Evolutionary conservation across 306 rosid species (phyloP).

Genomic region (Pterocarpus macrocarpus): DNA sequence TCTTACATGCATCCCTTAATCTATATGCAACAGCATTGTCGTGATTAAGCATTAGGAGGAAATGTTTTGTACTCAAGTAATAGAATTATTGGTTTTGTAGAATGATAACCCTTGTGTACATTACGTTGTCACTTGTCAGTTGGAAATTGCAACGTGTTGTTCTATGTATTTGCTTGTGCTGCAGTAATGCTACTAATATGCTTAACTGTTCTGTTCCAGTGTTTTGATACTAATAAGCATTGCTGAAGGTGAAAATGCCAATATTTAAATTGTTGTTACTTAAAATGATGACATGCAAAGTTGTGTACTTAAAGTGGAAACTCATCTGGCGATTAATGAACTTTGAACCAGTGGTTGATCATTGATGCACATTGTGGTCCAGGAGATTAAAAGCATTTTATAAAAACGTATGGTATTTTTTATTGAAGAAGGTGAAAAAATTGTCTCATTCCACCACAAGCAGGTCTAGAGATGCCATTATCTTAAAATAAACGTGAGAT

Average conservation of each 20-base stretch:
- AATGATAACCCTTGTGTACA: constrained; percentile 30
- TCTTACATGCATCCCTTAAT: constrained; percentile 36
- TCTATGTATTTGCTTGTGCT: constrained; percentile 36
- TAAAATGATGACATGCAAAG: constrained; percentile 28
- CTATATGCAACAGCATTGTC: constrained; percentile 38
- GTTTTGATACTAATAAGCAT: constrained; percentile 32
- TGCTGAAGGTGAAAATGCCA: constrained; percentile 19
- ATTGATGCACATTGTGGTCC: constrained; percentile 22
- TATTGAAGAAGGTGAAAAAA: constrained; percentile 12
- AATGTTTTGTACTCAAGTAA: constrained; percentile 24
- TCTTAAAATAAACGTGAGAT: constrained; percentile 34
- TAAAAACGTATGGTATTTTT: constrained; percentile 32
- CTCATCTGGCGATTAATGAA: constrained; percentile 33
- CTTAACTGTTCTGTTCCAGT: constrained; percentile 38
- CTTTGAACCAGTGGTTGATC: constrained; percentile 1
- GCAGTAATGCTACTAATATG: constrained; percentile 29
- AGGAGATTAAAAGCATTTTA: constrained; percentile 23
- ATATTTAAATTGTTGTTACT: constrained; percentile 6
- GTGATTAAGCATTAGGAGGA: constrained; percentile 32
- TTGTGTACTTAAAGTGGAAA: constrained; percentile 29
- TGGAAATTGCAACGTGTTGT: constrained; percentile 37
- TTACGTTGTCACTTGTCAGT: not conserved
- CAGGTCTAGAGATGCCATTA: constrained; percentile 25
- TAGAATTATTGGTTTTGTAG: constrained; percentile 31
- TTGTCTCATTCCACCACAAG: not conserved